Evolutionary conservation across 345 rosid genomes (phyloP).

Genomic region (Eucalyptus tenuipes): DNA sequence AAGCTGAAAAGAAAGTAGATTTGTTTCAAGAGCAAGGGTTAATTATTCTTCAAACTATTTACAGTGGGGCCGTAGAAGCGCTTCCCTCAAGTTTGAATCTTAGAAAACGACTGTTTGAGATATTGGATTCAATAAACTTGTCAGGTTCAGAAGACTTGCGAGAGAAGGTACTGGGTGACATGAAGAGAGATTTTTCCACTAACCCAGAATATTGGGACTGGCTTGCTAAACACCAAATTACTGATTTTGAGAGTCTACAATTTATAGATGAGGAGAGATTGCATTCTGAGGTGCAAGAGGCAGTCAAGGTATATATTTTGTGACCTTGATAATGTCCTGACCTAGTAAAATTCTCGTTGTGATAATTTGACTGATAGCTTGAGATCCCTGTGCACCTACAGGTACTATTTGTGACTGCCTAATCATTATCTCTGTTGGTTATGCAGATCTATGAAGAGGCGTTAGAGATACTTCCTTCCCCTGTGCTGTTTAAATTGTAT

Average conservation of each 20-base stretch:
- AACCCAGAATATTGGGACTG: slow-evolving; percentile 81
- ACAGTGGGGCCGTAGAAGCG: slow-evolving; percentile 56
- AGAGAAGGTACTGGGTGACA: slow-evolving; percentile 48
- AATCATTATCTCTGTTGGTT: neutral
- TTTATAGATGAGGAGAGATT: slow-evolving; percentile 4
- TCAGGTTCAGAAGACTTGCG: slow-evolving; percentile 53
- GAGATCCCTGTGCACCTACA: neutral
- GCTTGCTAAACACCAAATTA: slow-evolving; percentile 70
- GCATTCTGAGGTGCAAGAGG: slow-evolving; percentile 32
- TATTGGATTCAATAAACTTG: slow-evolving; percentile 59
- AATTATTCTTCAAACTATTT: slow-evolving; percentile 46
- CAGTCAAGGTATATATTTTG: slow-evolving; percentile 43
- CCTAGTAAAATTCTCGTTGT: neutral
- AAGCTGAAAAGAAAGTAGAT: slow-evolving; percentile 28
- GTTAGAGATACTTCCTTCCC: slow-evolving; percentile 37
- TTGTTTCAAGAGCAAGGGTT: slow-evolving; percentile 57
- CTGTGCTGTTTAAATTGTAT: slow-evolving; percentile 45
- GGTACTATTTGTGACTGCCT: neutral
- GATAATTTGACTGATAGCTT: neutral
- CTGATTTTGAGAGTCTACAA: slow-evolving; percentile 5
- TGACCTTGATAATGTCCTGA: neutral
- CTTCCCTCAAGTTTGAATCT: slow-evolving; percentile 59
- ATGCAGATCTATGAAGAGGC: slow-evolving; percentile 81
- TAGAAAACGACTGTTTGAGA: slow-evolving; percentile 65
- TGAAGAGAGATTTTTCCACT: slow-evolving; percentile 59